Evolutionary conservation across 371 early-diverging fungal species (phyloP), one percentile per base, ranked within the genome.

Genomic region (Mucor indicus): DNA sequence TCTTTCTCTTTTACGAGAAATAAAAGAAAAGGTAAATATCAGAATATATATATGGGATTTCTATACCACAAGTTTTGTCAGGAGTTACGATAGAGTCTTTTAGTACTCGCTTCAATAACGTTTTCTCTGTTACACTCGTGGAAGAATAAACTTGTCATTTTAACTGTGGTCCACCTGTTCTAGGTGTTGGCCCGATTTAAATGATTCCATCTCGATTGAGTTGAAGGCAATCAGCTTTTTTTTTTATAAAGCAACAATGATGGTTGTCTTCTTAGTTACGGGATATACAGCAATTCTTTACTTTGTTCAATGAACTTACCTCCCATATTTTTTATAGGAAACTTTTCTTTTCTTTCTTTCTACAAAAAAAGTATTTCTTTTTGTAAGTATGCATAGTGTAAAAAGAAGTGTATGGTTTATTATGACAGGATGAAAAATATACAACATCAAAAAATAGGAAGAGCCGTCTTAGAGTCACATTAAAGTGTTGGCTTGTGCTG

Each of bases 41-140:
- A 29, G 19, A 29, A 15, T 33, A 19, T 32, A 44, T 11, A 15
- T 32, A 17, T 25, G 30, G 5, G 29, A 7, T 7, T 27, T 27
- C 25, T 35, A 49, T 50, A 38, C 64, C 64, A 63, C 64, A 63
- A 55, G 64, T 63, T 49, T 35, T 63, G 64, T 63, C 64, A 63
- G 59, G 64, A 41, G 64, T 19, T 40, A 35, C 55, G 36, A 54
- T 49, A n/a, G 47, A 51, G 49, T 48, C 48, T 44, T 42, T n/a
- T n/a, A n/a, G n/a, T n/a, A n/a, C 47, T 33, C 31, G n/a, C 20
- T 19, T 17, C 55, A 50, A 58, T 58, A 53, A 62, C 44, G 54
- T 27, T 22, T 55, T 35, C 64, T 58, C 64, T 58, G 64, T 63
- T 63, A 63, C 59, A 63, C 59, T 51, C 41, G 64, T 63, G 64